Evolutionary conservation across 805 yeast species (phyloP).

Genomic region (Saccharomycopsis malanga): DNA sequence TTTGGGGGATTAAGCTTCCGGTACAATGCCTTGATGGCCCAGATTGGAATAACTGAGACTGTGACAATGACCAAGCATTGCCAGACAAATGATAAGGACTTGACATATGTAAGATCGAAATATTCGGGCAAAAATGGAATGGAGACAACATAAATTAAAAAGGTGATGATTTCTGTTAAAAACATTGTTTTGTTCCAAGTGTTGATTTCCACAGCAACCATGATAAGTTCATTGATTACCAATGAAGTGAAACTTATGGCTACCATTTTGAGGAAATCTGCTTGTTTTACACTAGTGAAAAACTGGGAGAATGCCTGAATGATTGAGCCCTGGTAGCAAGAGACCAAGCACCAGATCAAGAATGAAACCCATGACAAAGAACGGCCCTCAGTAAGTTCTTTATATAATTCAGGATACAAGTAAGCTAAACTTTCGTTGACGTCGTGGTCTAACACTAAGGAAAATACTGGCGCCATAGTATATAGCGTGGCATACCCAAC

Average conservation of each 20-base stretch:
- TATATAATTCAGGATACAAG: constrained; percentile 89
- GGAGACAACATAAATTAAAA: constrained; percentile 58
- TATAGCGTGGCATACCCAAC: constrained; percentile 96
- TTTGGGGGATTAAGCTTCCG: constrained; percentile 85
- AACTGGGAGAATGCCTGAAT: constrained; percentile 79
- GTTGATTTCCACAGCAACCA: constrained; percentile 89
- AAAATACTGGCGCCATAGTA: constrained; percentile 97
- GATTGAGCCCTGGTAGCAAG: constrained; percentile 83
- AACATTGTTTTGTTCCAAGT: constrained; percentile 86
- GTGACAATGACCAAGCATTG: constrained; percentile 57
- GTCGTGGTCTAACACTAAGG: constrained; percentile 84
- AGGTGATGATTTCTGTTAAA: constrained; percentile 62
- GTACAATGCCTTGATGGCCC: constrained; percentile 72
- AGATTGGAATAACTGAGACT: constrained; percentile 78
- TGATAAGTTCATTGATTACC: constrained; percentile 75
- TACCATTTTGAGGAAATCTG: constrained; percentile 67
- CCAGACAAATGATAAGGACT: constrained; percentile 57
- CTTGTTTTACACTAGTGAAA: constrained; percentile 54
- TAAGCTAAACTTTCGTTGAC: constrained; percentile 84
- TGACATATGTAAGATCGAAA: constrained; percentile 62
- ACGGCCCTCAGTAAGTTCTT: constrained; percentile 82
- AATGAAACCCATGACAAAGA: constrained; percentile 83
- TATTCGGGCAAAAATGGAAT: constrained; percentile 86
- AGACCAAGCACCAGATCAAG: constrained; percentile 83
- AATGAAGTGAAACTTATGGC: constrained; percentile 75